Evolutionary conservation across 345 rosid species (phyloP), one percentile per base, ranked within the genome.

Genomic region (Ceriops tagal): DNA sequence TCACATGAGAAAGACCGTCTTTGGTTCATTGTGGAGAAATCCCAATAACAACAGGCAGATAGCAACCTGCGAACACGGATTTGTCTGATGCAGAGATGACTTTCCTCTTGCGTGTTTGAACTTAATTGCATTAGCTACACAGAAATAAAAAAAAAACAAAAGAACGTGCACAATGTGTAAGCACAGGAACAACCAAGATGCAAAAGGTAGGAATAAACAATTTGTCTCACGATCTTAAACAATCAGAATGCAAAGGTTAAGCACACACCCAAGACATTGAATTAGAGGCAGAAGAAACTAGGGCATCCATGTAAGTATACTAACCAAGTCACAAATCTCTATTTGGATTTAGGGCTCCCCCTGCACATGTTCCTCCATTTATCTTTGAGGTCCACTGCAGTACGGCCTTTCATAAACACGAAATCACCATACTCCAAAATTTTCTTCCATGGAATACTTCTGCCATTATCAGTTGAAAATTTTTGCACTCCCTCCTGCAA

Each of bases 301-400:
- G 31, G 16, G 7, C 30, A 6, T 32, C 62, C 43, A 31, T 22
- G 26, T 5, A 69, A 10, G 74, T 47, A 63, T 49, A 60, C 60
- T 60, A 63, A 75, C n/a, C 67, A 53, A 53, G 58, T 58, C 26
- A 65, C 53, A 51, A 55, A 34, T 67, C 10, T 20, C 71, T 68
- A 77, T 67, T 71, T 77, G 35, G 64, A 39, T 58, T 62, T 63
- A 13, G 79, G 77, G 35, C 71, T 70, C 67, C 75, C 77, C 62
- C 66, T 83, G 68, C 81, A 74, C 67, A 84, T 62, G 67, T 79
- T 84, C 70, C 85, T 79, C 87, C 87, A 84, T 68, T 78, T 84
- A 71, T 84, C 83, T 71, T 83, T 80, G 20, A 80, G 69, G 73
- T 84, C 82, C 39, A 71, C 30, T 31, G 85, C 4, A 21, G 82